A percentile compares a stretch with the other conserved stretches of the same genome.
These are phyloP conservation scores for Tricholoma sp. DNA, from an alignment of 768 basidiomycete species.

Conservation along the genomic window DNA sequence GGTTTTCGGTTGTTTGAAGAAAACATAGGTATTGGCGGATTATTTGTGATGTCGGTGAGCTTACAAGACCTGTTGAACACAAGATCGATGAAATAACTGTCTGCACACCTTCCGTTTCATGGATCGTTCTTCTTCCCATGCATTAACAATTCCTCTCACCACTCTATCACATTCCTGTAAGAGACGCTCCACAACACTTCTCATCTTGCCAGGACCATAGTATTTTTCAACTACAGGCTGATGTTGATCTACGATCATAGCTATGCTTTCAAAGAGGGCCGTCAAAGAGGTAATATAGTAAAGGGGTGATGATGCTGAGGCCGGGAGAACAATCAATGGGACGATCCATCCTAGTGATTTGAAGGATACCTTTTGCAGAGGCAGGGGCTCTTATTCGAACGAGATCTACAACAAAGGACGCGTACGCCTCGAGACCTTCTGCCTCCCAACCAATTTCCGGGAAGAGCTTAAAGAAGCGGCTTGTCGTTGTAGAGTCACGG, in stretches of 20 bases:
- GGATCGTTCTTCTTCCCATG: conserved; percentile 89
- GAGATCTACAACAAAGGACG: conserved; percentile 87
- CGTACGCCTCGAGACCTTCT: conserved; percentile 89
- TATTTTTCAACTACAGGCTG: conserved; percentile 98
- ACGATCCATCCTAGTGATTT: neutral
- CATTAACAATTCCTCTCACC: conserved; percentile 63
- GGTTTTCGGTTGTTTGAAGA: conserved; percentile 27
- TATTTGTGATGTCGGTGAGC: conserved; percentile 44
- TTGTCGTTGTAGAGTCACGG: conserved; percentile 82
- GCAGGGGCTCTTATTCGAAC: conserved; percentile 74
- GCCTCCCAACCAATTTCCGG: conserved; percentile 92
- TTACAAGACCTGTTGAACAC: conserved; percentile 16
- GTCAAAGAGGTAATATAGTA: conserved; percentile 91
- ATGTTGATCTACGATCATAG: conserved; percentile 95
- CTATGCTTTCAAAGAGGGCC: conserved; percentile 90
- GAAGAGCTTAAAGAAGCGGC: conserved; percentile 95
- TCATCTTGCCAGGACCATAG: conserved; percentile 89
- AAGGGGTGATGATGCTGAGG: conserved; percentile 79
- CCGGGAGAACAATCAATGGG: conserved; percentile 8
- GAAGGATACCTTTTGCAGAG: conserved; percentile 68
- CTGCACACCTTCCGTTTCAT: conserved; percentile 69
- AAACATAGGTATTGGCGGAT: conserved; percentile 30
- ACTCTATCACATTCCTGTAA: conserved; percentile 86
- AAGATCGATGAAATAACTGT: neutral
- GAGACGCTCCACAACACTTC: conserved; percentile 64